Conservation (phyloP, 2,329 filamentous ascomycete species). For the Hypoxylon sp. region DNA sequence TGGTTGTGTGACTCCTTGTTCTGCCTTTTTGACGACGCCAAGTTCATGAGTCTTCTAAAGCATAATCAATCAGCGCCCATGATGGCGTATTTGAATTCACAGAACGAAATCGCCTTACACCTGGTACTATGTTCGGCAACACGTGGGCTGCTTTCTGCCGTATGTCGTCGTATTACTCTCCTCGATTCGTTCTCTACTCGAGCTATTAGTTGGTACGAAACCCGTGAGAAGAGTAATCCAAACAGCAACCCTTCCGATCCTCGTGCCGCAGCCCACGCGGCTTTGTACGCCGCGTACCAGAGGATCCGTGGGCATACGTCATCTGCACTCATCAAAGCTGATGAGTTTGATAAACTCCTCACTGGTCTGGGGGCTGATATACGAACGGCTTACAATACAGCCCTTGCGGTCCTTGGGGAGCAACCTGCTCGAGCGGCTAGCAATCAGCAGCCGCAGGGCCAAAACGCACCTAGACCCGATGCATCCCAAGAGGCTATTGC, state of each 20-base stretch:
- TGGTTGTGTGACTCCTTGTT: conserved; percentile 73
- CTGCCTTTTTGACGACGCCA: conserved; percentile 64
- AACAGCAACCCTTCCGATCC: conserved; percentile 56
- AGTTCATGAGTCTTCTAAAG: conserved; percentile 64
- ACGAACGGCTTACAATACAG: conserved; percentile 62
- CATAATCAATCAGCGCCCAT: conserved; percentile 63
- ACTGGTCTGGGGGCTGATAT: conserved; percentile 62
- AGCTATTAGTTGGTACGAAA: conserved; percentile 65
- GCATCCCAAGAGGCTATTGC: conserved; percentile 56
- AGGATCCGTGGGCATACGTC: conserved; percentile 65
- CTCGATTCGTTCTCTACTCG: conserved; percentile 64
- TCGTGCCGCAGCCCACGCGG: conserved; percentile 59
- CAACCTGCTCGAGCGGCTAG: conserved; percentile 59
- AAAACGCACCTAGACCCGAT: conserved; percentile 53
- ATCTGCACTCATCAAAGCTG: conserved; percentile 67
- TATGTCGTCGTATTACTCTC: conserved; percentile 73
- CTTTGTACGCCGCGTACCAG: conserved; percentile 69
- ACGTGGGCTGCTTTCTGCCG: conserved; percentile 77
- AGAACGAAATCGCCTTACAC: conserved; percentile 70
- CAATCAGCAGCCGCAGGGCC: conserved; percentile 59
- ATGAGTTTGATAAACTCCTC: conserved; percentile 73
- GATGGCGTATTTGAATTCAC: conserved; percentile 63
- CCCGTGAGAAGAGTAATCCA: conserved; percentile 56
- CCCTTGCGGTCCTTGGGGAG: conserved; percentile 59
- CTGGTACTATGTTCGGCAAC: conserved; percentile 79